Base-by-base conservation (phyloP, 1,284 basidiomycete species). In the Papiliotrema laurentii region DNA sequence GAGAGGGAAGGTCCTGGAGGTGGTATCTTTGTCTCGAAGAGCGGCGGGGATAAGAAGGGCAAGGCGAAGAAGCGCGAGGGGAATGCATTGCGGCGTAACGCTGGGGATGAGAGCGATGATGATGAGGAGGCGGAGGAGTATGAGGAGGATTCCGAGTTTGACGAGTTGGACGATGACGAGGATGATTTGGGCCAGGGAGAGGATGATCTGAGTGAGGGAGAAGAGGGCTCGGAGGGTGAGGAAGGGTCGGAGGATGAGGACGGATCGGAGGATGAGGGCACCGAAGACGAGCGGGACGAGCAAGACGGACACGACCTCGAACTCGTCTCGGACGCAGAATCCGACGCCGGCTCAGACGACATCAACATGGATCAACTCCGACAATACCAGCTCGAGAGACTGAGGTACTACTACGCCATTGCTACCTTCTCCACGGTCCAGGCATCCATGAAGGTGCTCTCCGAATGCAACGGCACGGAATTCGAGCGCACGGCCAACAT, bases 341-440 rank as follows among this genome's bases (percentile, higher is more conserved):
- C 53, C 35, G 62, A 58, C 49, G 71, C 50, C 47, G 72, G 65
- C 13, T 81, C 83, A 24, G 84, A 89, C 35, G 87, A 88, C 63
- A 66, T 75, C 34, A 66, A 98, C 63, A 89, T 92, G 67, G 86
- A 92, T 60, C 86, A 89, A 16, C 73, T 99, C 47, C 76, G 96
- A 56, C 86, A 83, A 56, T 98, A 99, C 71, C 96, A 99, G 72
- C 79, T 98, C 5, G 91, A 97, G 68, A 80, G 96, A 38, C 75
- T 98, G 60, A 80, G 93, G 86, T 99, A 97, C 75, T 97, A 91
- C 71, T 99, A 98, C 73, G 96, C 96, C 6, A 82, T 99, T 40
- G 85, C 92, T 1, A 89, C 89, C 40, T 97, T 92, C 68, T 87
- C 94, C 64, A 82, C 84, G 7, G 77, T 82, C 5, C 79, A 84